phyloP scores from a whole-genome alignment of 495 filamentous ascomycete species.

The Thermothielavioides terrestris region DNA sequence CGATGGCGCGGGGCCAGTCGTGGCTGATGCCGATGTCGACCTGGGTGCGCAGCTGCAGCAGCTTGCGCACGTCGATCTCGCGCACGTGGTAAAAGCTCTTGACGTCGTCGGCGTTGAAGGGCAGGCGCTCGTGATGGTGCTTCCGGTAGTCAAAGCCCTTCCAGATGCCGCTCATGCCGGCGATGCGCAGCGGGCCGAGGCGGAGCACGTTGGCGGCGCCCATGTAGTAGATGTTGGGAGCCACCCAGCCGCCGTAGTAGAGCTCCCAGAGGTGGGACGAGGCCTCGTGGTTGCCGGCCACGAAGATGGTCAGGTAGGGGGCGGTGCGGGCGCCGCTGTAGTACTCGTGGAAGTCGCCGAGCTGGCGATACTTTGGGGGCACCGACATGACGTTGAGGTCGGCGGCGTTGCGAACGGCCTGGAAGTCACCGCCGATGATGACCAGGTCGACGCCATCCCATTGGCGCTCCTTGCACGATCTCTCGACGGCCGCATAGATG shows the following conservation, averaged over 20 bases:
- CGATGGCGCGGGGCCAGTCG: conserved; percentile 84
- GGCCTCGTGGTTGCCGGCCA: conserved; percentile 92
- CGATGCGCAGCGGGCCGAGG: conserved; percentile 74
- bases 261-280: conserved; percentile 79
- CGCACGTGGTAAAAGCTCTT: conserved; percentile 79
- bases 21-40: conserved; percentile 88
- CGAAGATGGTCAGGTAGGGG: conserved; percentile 83
- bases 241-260: conserved; percentile 95
- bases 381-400: conserved; percentile 84
- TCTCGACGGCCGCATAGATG: conserved; percentile 71
- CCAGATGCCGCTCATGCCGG: conserved; percentile 90
- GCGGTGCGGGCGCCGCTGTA: conserved; percentile 71
- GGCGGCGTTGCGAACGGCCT: conserved; percentile 78
- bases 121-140: conserved; percentile 75
- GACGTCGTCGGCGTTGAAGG: conserved; percentile 64
- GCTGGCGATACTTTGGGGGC: conserved; percentile 68
- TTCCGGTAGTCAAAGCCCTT: conserved; percentile 76
- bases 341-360: conserved; percentile 89
- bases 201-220: conserved; percentile 83
- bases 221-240: conserved; percentile 92
- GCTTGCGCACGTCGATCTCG: conserved; percentile 82
- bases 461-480: conserved; percentile 50
- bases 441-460: conserved; percentile 75
- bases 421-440: conserved; percentile 84
- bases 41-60: conserved; percentile 73